Conservation (phyloP, 2,329 filamentous ascomycete genomes). For the Microdochium nivale region DNA sequence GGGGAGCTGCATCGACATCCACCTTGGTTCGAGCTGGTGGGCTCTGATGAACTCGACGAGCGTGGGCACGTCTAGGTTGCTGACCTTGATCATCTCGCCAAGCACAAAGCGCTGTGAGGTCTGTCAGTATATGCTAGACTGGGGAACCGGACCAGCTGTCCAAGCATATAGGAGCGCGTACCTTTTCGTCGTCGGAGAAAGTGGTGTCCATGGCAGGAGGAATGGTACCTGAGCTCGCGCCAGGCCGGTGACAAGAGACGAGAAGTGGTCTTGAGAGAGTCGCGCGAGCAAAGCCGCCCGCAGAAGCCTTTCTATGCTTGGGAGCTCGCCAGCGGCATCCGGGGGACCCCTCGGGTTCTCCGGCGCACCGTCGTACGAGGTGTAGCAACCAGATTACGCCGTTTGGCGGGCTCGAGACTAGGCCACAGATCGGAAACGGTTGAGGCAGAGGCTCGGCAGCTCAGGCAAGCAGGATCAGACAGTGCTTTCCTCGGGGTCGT, state of each 20-base stretch:
- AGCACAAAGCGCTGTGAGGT: constrained; percentile 44
- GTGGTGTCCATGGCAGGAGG: constrained; percentile 31
- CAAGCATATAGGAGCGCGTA: constrained; percentile 19
- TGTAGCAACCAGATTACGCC: not conserved
- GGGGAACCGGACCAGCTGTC: not conserved
- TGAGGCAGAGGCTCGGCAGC: not conserved
- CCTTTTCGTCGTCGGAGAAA: constrained; percentile 45
- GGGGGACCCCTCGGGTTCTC: not conserved
- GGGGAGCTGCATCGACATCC: constrained; percentile 40
- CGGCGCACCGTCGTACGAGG: not conserved
- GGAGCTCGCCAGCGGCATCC: not conserved
- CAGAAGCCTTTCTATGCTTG: not conserved
- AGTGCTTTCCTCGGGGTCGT: not conserved
- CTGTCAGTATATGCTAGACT: constrained; percentile 9
- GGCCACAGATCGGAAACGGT: not conserved
- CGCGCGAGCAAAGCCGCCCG: not conserved
- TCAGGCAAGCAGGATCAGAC: not conserved
- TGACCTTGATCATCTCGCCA: constrained; percentile 49
- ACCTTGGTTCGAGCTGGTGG: constrained; percentile 31
- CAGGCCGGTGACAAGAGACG: not conserved
- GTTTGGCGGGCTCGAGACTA: not conserved
- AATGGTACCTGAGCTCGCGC: not conserved
- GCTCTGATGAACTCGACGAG: constrained; percentile 38
- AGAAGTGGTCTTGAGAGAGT: not conserved
- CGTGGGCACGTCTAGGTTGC: constrained; percentile 35